These are phyloP conservation scores for Oxytropis ochrocephala DNA, from an alignment of 306 rosid genomes.

Conservation along the genomic window DNA sequence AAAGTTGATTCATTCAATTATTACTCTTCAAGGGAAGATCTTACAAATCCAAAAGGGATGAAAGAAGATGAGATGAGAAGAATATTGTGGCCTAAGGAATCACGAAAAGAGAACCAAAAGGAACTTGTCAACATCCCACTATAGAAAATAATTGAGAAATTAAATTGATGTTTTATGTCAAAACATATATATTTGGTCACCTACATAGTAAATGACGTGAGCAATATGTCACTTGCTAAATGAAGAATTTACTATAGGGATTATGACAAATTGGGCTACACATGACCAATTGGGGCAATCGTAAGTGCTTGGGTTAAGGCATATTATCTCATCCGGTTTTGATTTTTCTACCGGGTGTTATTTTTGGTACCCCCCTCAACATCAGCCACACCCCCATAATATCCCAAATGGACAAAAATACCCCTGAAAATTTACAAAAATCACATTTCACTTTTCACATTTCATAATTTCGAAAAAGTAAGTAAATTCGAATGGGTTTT, in stretches of 20 bases:
- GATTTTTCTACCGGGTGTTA: too few relatives aligned
- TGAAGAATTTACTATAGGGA: neutral
- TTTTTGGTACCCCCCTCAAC: too few relatives aligned
- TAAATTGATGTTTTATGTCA: conserved; percentile 16
- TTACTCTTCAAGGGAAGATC: conserved; percentile 53
- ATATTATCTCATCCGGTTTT: too few relatives aligned
- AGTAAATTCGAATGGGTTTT: too few relatives aligned
- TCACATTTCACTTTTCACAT: too few relatives aligned
- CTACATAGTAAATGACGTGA: conserved; percentile 35
- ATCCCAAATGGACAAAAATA: too few relatives aligned
- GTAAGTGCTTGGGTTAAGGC: too few relatives aligned
- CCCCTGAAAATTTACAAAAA: too few relatives aligned
- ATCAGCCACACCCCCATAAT: too few relatives aligned
- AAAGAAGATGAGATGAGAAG: conserved; percentile 69
- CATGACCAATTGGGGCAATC: too few relatives aligned
- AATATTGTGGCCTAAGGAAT: conserved; percentile 75
- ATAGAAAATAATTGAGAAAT: conserved; percentile 34
- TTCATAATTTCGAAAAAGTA: too few relatives aligned
- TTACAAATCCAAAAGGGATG: conserved; percentile 43
- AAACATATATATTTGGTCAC: conserved; percentile 3
- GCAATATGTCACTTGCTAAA: conserved; percentile 42
- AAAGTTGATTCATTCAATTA: conserved; percentile 58
- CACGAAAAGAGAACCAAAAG: conserved; percentile 68
- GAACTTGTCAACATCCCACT: conserved; percentile 77
- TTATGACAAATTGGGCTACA: too few relatives aligned